Conservation (phyloP, 371 early-diverging fungal species). For the Haplosporangium sp. region DNA sequence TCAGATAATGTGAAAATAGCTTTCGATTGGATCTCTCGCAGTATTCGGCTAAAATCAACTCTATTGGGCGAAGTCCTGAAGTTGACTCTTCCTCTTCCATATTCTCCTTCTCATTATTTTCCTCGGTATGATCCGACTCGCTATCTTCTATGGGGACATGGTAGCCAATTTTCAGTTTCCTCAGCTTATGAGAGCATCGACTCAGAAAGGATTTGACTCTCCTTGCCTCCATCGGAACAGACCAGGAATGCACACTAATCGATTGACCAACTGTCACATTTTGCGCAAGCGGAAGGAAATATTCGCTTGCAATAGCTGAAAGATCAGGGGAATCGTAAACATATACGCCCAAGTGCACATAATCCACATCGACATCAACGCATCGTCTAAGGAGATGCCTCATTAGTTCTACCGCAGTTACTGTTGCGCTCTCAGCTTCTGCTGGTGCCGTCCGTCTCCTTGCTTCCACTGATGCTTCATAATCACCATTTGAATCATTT, state of each 20-base stretch:
- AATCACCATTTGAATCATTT: neutral
- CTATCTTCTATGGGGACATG: neutral
- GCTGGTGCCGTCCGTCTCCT: neutral
- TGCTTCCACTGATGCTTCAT: too few relatives aligned
- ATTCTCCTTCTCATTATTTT: neutral
- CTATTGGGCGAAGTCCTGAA: too few relatives aligned
- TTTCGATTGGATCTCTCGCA: neutral
- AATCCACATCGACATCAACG: neutral
- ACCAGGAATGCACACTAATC: too few relatives aligned
- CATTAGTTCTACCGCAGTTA: neutral
- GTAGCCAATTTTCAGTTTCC: neutral
- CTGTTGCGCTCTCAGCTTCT: neutral
- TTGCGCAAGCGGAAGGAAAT: neutral
- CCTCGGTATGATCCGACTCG: neutral
- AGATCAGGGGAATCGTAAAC: neutral
- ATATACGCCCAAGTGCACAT: neutral
- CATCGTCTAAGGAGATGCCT: neutral
- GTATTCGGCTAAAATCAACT: neutral
- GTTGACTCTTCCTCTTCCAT: neutral
- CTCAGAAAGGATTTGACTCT: neutral
- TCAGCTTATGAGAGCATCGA: neutral
- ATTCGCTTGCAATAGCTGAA: neutral
- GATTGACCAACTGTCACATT: too few relatives aligned
- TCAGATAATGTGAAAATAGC: too few relatives aligned
- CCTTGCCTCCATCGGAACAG: neutral